Evolutionary conservation across 2,329 filamentous ascomycete species (phyloP), one percentile per base, ranked within the genome.

Genomic region (Xylaria multiplex): DNA sequence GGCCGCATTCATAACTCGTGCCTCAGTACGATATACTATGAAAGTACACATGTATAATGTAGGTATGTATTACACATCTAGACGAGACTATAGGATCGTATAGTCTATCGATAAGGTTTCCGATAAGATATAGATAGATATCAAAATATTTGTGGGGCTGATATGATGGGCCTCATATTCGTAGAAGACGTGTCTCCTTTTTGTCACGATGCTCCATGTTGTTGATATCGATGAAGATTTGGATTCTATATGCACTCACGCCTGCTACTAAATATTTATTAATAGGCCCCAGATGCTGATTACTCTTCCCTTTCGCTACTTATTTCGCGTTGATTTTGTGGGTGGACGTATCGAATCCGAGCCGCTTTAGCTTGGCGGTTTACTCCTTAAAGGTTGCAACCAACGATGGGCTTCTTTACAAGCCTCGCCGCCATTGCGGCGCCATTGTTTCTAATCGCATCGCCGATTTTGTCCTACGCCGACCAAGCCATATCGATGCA

Each of bases 401-500:
- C 63, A 52, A 71, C 52, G 58, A 81, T 83, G 80, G 74, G 73
- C 61, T 84, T 82, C 79, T 72, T 87, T 62, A 80, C 81, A 55
- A 75, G 80, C 52, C 70, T 88, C 67, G 82, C 86, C 76, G 85
- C 84, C 80, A 84, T 84, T 74, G 77, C 87, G 68, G 87, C 88
- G 76, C 88, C 88, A 24, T 77, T 88, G 62, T 90, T 90, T 75
- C 83, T 91, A 68, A 82, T 90, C 72, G 71, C 87, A 71, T 90
- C 88, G 72, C 88, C 88, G 19, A 81, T 91, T 52, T 79, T 89
- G 46, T 90, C 88, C 60, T 91, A 90, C 77, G 84, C 84, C 73
- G 88, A 91, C 79, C 88, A 90, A 80, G 87, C 86, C 30, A 74
- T 88, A 53, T 85, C 88, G 42, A 91, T 91, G 85, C 84, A 90